phyloP scores from a whole-genome alignment of 768 basidiomycete genomes.

The Collybia sordida region DNA sequence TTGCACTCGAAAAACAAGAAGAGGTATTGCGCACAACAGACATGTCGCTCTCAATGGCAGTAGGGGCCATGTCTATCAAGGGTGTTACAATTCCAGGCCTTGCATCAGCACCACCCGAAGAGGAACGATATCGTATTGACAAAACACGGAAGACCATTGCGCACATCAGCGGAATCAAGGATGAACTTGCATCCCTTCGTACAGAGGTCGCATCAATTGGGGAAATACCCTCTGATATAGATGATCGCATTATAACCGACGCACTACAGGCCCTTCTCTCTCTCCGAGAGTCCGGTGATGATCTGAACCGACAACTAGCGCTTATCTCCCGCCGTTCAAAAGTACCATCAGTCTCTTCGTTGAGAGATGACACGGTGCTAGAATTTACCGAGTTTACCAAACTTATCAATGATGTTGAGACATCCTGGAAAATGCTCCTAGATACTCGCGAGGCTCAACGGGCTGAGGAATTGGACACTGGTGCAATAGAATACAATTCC shows the following conservation, averaged over 20 bases:
- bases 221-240: background rate
- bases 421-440: background rate
- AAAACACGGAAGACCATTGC: background rate
- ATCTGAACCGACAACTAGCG: background rate
- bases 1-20: background rate
- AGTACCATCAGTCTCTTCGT: background rate
- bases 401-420: background rate
- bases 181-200: background rate
- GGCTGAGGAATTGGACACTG: background rate
- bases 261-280: background rate
- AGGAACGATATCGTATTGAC: conserved; percentile 5
- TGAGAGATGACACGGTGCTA: conserved; percentile 1
- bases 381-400: background rate
- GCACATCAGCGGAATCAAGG: conserved; percentile 1
- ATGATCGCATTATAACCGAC: background rate
- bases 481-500: background rate
- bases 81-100: background rate
- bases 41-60: background rate
- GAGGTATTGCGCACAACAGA: background rate
- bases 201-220: background rate
- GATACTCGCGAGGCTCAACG: background rate
- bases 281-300: background rate
- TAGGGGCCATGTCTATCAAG: background rate
- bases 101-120: background rate
- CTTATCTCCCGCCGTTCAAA: background rate